A percentile compares a stretch with the other conserved stretches of the same genome.
Evolutionary conservation across 306 rosid species (phyloP).

Genomic region (Glycine latifolia): DNA sequence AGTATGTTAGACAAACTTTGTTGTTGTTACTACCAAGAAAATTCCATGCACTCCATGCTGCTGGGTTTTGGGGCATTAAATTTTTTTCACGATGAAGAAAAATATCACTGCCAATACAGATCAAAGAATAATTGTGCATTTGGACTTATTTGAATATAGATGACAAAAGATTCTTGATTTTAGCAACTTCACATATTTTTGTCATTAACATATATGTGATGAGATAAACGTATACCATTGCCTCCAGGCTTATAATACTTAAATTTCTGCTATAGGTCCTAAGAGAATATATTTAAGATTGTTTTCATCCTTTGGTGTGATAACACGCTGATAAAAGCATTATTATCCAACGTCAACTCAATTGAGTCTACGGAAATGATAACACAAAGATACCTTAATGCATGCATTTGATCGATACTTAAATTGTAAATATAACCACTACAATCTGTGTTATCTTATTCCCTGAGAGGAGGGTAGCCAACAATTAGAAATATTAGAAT

Average conservation of each 20-base stretch:
- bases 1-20: conserved; percentile 84
- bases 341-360: not conserved
- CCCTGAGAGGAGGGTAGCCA: not conserved
- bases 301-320: not conserved
- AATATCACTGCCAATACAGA: conserved; percentile 87
- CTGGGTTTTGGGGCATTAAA: conserved; percentile 89
- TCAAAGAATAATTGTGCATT: conserved; percentile 53
- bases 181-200: conserved; percentile 7
- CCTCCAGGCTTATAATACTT: not conserved
- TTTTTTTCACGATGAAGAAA: conserved; percentile 89
- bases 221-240: too few species aligned
- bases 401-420: not conserved
- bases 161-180: conserved; percentile 30
- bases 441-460: not conserved
- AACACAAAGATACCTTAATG: not conserved
- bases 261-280: not conserved
- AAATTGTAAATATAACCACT: not conserved
- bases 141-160: conserved; percentile 38
- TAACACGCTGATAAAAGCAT: not conserved
- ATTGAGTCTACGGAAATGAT: not conserved
- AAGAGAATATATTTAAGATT: not conserved
- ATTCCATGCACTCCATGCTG: conserved; percentile 99
- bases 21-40: conserved; percentile 73
- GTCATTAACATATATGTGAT: not conserved
- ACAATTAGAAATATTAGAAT: conserved; percentile 9